phyloP scores from a whole-genome alignment of 805 yeast genomes.

The Schwanniomyces polymorphus region DNA sequence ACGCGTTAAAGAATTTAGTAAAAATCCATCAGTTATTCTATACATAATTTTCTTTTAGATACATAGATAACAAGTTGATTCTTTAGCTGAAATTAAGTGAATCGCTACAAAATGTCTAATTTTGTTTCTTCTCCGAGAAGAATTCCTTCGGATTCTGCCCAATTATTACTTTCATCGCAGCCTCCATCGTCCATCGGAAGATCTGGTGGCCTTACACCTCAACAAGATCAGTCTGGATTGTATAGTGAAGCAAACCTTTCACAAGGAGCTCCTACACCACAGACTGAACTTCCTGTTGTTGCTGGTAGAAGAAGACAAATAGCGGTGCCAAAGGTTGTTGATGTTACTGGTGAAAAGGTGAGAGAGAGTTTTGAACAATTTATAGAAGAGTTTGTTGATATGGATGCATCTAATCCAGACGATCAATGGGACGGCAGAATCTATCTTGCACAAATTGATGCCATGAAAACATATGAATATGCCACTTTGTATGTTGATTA shows the following conservation, averaged over 20 bases:
- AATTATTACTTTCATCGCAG: slow-evolving; percentile 39
- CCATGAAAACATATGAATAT: slow-evolving; percentile 74
- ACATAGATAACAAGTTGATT: not conserved
- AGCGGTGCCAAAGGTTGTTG: slow-evolving; percentile 82
- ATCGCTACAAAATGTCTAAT: slow-evolving; percentile 28
- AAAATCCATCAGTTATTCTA: not conserved
- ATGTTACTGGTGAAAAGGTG: slow-evolving; percentile 91
- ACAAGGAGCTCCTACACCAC: slow-evolving; percentile 15
- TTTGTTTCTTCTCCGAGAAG: slow-evolving; percentile 46
- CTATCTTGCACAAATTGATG: slow-evolving; percentile 77
- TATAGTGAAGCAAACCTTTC: slow-evolving; percentile 23
- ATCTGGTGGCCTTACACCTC: slow-evolving; percentile 31
- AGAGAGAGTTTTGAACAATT: slow-evolving; percentile 88
- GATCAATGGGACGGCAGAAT: slow-evolving; percentile 52
- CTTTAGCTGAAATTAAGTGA: not conserved
- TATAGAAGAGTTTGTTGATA: slow-evolving; percentile 60
- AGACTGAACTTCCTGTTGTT: slow-evolving; percentile 12
- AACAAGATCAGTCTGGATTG: slow-evolving; percentile 21
- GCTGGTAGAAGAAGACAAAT: slow-evolving; percentile 55
- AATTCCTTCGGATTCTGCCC: slow-evolving; percentile 45
- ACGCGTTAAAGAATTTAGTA: slow-evolving; percentile 10
- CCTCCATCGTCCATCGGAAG: slow-evolving; percentile 44
- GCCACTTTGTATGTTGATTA: slow-evolving; percentile 84
- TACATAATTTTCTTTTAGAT: not conserved
- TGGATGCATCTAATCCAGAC: slow-evolving; percentile 23